Percentiles rank a stretch among this genome's conserved stretches.
These are phyloP conservation scores for Lentinus tigrinus DNA, from an alignment of 768 basidiomycete genomes.

Conservation along the genomic window DNA sequence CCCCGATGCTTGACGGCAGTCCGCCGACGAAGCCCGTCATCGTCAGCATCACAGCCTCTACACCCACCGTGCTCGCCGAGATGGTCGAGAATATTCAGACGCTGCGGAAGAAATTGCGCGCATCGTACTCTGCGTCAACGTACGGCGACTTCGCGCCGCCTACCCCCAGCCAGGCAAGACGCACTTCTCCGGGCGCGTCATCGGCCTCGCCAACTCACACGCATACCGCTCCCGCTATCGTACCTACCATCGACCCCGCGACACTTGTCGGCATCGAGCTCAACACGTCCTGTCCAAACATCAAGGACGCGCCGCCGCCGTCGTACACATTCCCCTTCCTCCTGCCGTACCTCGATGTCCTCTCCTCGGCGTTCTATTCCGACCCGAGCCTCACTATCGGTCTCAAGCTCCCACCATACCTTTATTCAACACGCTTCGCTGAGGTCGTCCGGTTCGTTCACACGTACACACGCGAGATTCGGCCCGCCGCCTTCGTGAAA, in stretches of 20 bases:
- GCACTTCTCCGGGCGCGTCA: slow-evolving; percentile 1
- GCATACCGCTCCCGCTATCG: slow-evolving; percentile 23
- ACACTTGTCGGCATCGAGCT: slow-evolving; percentile 70
- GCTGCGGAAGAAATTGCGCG: slow-evolving; percentile 43
- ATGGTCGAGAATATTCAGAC: slow-evolving; percentile 63
- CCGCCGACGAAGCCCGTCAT: slow-evolving; percentile 61
- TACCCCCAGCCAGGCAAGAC: slow-evolving; percentile 7
- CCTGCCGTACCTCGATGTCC: slow-evolving; percentile 49
- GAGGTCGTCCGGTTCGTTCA: slow-evolving; percentile 49
- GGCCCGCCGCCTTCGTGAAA: slow-evolving; percentile 10
- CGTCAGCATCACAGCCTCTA: slow-evolving; percentile 73
- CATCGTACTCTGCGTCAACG: slow-evolving; percentile 15
- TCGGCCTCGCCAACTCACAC: slow-evolving; percentile 21
- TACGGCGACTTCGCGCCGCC: slow-evolving; percentile 10
- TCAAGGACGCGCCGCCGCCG: slow-evolving; percentile 56
- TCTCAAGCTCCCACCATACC: slow-evolving; percentile 78
- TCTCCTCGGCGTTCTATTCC: slow-evolving; percentile 46
- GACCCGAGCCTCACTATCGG: slow-evolving; percentile 66
- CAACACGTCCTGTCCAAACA: slow-evolving; percentile 87
- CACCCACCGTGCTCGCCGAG: slow-evolving; percentile 44
- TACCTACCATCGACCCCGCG: slow-evolving; percentile 22
- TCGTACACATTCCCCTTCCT: slow-evolving; percentile 61
- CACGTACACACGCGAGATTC: slow-evolving; percentile 32
- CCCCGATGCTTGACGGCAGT: slow-evolving; percentile 25
- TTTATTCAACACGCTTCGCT: slow-evolving; percentile 58